A percentile compares a stretch with the other conserved stretches of the same genome.
Conservation (phyloP, 148 eudicot species). For the Silene latifolia region DNA sequence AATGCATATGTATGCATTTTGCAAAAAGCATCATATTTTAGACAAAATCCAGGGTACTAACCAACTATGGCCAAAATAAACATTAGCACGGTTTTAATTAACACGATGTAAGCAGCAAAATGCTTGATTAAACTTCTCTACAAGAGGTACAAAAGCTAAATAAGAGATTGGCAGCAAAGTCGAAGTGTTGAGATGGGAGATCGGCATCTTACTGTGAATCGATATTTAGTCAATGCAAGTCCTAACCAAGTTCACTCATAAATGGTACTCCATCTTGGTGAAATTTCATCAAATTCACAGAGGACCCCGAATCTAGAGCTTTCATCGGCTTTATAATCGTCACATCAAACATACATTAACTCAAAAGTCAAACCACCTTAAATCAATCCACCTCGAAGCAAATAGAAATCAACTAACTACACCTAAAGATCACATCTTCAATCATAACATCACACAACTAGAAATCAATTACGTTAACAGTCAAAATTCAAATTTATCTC, state of each 20-base stretch:
- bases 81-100: not conserved
- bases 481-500: not conserved
- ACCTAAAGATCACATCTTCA: not conserved
- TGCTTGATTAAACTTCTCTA: too few species aligned
- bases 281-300: too few species aligned
- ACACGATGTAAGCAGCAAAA: too few species aligned
- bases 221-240: not conserved
- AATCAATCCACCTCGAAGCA: not conserved
- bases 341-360: not conserved
- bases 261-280: not conserved
- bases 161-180: not conserved
- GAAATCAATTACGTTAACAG: not conserved
- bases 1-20: not conserved
- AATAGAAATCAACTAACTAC: not conserved
- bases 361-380: not conserved
- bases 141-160: not conserved
- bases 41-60: not conserved
- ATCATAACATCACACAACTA: not conserved
- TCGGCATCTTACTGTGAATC: not conserved
- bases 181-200: not conserved
- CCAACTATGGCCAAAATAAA: too few species aligned
- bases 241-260: not conserved
- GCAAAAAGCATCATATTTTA: not conserved
- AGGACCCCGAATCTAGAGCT: not conserved
- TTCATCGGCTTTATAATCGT: not conserved